A percentile compares a stretch with the other conserved stretches of the same genome.
phyloP scores from a whole-genome alignment of 768 basidiomycete species.

The Leccinum longicurvipes region DNA sequence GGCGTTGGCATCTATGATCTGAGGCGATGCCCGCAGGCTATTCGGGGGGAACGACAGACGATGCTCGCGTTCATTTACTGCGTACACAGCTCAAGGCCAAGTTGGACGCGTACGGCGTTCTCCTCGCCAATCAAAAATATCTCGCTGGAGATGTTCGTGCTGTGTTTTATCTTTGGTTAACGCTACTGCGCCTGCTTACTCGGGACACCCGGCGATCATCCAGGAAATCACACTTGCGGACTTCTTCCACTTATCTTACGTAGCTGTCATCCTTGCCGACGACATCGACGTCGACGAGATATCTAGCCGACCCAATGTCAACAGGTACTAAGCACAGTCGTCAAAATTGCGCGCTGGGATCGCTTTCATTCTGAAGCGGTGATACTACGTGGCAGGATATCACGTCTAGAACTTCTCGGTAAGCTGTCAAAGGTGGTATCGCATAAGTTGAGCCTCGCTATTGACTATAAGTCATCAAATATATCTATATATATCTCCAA shows the following conservation, averaged over 20 bases:
- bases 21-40: background rate
- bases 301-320: conserved; percentile 16
- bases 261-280: conserved; percentile 1
- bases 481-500: background rate
- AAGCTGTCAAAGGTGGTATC: conserved; percentile 37
- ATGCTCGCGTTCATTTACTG: conserved; percentile 15
- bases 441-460: background rate
- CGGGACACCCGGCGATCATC: background rate
- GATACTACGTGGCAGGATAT: conserved; percentile 31
- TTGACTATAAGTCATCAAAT: background rate
- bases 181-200: background rate
- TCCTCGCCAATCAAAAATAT: conserved; percentile 35
- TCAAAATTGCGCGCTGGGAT: background rate
- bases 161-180: background rate
- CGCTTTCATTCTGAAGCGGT: background rate
- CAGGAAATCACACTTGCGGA: conserved; percentile 22
- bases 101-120: conserved; percentile 31
- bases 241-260: conserved; percentile 20
- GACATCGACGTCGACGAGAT: conserved; percentile 12
- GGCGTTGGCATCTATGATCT: background rate
- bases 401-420: conserved; percentile 42
- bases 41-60: conserved; percentile 32
- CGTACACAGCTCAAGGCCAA: conserved; percentile 27
- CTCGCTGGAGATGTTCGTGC: conserved; percentile 33
- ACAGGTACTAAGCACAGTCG: conserved; percentile 11